A percentile compares a stretch with the other conserved stretches of the same genome.
phyloP scores from a whole-genome alignment of 108 stramenopile species.

The Nannochloropsis gaditana region DNA sequence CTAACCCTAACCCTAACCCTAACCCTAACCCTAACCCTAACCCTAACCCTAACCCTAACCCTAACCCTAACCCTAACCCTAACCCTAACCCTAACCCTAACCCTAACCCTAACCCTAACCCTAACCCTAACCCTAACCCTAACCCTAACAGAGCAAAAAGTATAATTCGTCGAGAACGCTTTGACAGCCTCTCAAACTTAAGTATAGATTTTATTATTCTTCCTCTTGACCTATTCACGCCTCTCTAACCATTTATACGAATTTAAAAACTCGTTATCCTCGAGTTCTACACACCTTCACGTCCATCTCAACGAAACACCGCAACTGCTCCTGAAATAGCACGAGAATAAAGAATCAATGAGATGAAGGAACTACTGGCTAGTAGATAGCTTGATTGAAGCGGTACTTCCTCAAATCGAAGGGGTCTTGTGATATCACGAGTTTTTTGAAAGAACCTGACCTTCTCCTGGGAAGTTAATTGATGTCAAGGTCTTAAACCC shows the following conservation, averaged over 20 bases:
- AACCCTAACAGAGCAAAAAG: slow-evolving; percentile 28
- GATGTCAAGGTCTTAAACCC: too few relatives aligned
- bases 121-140: slow-evolving; percentile 45
- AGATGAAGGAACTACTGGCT: too few relatives aligned
- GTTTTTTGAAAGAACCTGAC: too few relatives aligned
- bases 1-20: slow-evolving; percentile 29
- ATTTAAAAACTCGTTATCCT: background rate
- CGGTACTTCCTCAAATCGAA: too few relatives aligned
- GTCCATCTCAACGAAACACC: background rate
- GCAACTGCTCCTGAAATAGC: background rate
- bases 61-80: slow-evolving; percentile 19
- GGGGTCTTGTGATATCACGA: too few relatives aligned
- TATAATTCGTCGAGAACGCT: too few relatives aligned
- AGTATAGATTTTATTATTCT: background rate
- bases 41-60: slow-evolving; percentile 34
- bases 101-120: slow-evolving; percentile 42
- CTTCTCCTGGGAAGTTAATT: too few relatives aligned
- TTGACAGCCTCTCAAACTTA: too few relatives aligned
- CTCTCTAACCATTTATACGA: background rate
- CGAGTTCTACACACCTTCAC: background rate
- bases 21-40: slow-evolving; percentile 30
- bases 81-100: slow-evolving; percentile 34
- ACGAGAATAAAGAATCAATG: too few relatives aligned
- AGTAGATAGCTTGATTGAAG: too few relatives aligned
- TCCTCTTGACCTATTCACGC: background rate